Percentiles rank a stretch among this genome's conserved stretches.
These are phyloP conservation scores for Penicillium salamii DNA, from an alignment of 495 filamentous ascomycete genomes.

Conservation along the genomic window DNA sequence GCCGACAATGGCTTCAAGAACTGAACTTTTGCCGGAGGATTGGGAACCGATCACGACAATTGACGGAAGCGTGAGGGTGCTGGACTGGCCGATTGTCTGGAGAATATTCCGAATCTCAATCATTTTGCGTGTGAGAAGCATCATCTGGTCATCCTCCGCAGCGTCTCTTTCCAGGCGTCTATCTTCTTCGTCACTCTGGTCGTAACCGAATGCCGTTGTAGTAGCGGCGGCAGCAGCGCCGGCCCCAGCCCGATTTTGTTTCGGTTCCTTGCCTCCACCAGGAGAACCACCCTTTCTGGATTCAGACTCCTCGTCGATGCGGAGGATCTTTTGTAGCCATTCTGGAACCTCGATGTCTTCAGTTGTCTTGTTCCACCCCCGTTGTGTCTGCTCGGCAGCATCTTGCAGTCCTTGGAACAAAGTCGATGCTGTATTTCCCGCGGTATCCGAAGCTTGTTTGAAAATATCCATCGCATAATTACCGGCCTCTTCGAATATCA, in stretches of 20 bases:
- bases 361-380: constrained; percentile 81
- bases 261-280: constrained; percentile 50
- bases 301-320: constrained; percentile 50
- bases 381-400: constrained; percentile 72
- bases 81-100: constrained; percentile 85
- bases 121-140: constrained; percentile 98
- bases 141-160: constrained; percentile 97
- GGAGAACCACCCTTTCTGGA: constrained; percentile 36
- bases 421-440: constrained; percentile 60
- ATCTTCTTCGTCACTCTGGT: constrained; percentile 70
- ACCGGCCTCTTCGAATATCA: constrained; percentile 64
- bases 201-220: constrained; percentile 75
- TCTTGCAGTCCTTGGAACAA: constrained; percentile 67
- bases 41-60: constrained; percentile 99
- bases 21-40: constrained; percentile 96
- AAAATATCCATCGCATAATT: constrained; percentile 85
- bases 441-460: constrained; percentile 64
- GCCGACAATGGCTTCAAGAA: constrained; percentile 94
- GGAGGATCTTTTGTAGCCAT: constrained; percentile 79
- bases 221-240: constrained; percentile 54
- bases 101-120: constrained; percentile 95
- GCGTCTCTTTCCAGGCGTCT: constrained; percentile 55
- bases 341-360: constrained; percentile 73
- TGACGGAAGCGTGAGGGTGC: constrained; percentile 80
- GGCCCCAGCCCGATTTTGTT: constrained; percentile 58